Percentiles rank a stretch among this genome's conserved stretches.
These are phyloP conservation scores for Neospermospora avenae DNA, from an alignment of 2,329 filamentous ascomycete species.

Conservation along the genomic window DNA sequence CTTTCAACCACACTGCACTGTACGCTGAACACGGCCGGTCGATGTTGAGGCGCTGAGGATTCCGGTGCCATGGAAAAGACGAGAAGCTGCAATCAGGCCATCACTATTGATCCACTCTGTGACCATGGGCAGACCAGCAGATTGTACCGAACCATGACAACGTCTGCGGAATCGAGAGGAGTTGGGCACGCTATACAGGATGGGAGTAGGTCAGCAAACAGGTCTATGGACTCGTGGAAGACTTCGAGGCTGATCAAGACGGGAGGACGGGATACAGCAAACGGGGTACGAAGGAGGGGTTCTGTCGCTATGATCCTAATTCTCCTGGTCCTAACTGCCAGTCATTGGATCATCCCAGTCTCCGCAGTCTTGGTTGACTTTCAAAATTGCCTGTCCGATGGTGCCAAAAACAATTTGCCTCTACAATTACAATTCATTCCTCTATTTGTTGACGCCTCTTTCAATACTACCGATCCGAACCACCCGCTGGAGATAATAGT, in stretches of 20 bases:
- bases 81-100: slow-evolving; percentile 23
- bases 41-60: slow-evolving; percentile 25
- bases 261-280: neutral
- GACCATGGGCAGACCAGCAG: slow-evolving; percentile 22
- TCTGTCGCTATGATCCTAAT: slow-evolving; percentile 17
- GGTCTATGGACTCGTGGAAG: neutral
- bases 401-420: slow-evolving; percentile 55
- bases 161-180: slow-evolving; percentile 24
- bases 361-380: slow-evolving; percentile 70
- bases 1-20: slow-evolving; percentile 12
- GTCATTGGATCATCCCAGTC: slow-evolving; percentile 39
- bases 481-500: slow-evolving; percentile 74
- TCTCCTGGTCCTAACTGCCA: slow-evolving; percentile 26
- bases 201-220: neutral
- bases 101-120: slow-evolving; percentile 22
- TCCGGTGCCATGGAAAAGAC: slow-evolving; percentile 31
- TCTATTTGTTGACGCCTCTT: slow-evolving; percentile 68
- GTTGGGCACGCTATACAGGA: slow-evolving; percentile 8
- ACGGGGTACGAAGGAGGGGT: slow-evolving; percentile 1
- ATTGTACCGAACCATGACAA: slow-evolving; percentile 20
- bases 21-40: slow-evolving; percentile 23
- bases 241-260: neutral
- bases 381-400: slow-evolving; percentile 74
- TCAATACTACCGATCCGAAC: slow-evolving; percentile 57
- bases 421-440: slow-evolving; percentile 76